Percentiles rank a stretch among this genome's conserved stretches.
Evolutionary conservation across 768 basidiomycete species (phyloP).

Genomic region (Scleroderma bovista): DNA sequence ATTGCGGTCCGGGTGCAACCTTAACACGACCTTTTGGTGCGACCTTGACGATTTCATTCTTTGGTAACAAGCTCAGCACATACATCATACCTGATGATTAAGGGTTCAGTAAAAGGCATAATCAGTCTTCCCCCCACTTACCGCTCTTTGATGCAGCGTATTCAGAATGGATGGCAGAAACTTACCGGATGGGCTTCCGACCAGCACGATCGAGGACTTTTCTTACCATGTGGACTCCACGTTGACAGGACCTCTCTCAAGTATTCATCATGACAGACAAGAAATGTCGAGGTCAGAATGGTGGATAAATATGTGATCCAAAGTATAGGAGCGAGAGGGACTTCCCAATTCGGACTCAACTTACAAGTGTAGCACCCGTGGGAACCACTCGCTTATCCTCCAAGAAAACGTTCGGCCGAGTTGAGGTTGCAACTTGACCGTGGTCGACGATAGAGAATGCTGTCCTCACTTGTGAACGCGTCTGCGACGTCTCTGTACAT

Average conservation of each 20-base stretch:
- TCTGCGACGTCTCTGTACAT: slow-evolving; percentile 61
- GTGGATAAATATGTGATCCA: slow-evolving; percentile 49
- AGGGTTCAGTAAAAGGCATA: not conserved
- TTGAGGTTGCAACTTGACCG: not conserved
- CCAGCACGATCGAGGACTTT: slow-evolving; percentile 55
- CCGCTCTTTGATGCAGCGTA: slow-evolving; percentile 68
- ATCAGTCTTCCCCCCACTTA: slow-evolving; percentile 26
- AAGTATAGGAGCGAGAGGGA: slow-evolving; percentile 49
- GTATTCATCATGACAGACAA: slow-evolving; percentile 62
- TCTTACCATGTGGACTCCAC: slow-evolving; percentile 40
- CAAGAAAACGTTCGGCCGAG: not conserved
- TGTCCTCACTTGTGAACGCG: slow-evolving; percentile 45
- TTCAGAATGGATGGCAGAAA: slow-evolving; percentile 64
- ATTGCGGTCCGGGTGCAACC: slow-evolving; percentile 66
- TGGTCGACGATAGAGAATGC: slow-evolving; percentile 21
- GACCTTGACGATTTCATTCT: slow-evolving; percentile 78
- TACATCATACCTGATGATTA: slow-evolving; percentile 57
- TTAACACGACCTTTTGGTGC: slow-evolving; percentile 71
- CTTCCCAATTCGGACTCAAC: slow-evolving; percentile 38
- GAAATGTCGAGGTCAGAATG: slow-evolving; percentile 64
- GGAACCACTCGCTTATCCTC: too few relatives aligned
- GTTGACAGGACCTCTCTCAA: slow-evolving; percentile 38
- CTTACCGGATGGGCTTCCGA: slow-evolving; percentile 71
- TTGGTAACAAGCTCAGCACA: slow-evolving; percentile 59
- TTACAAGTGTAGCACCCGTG: too few relatives aligned